A percentile compares a stretch with the other conserved stretches of the same genome.
Conservation (phyloP, 345 rosid species). For the Cochlearia excelsa region DNA sequence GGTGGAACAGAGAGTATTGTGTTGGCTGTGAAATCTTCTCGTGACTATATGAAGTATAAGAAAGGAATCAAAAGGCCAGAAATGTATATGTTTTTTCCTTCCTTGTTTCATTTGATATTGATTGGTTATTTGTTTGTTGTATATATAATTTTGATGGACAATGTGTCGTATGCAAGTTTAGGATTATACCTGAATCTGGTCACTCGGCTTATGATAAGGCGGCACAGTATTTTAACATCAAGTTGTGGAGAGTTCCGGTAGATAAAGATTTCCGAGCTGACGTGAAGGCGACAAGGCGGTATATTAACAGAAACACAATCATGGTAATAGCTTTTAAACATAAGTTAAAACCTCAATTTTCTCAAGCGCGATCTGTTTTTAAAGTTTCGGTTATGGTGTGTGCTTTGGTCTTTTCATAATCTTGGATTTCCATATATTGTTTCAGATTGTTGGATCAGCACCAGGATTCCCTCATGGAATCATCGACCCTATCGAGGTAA, state of each 20-base stretch:
- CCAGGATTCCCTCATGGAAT: slow-evolving; percentile 98
- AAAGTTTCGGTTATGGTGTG: not conserved
- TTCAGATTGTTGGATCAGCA: slow-evolving; percentile 97
- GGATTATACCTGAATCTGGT: slow-evolving; percentile 94
- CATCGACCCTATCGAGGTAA: slow-evolving; percentile 92
- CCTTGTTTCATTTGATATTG: not conserved
- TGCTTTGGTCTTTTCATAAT: slow-evolving; percentile 3
- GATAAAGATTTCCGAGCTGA: slow-evolving; percentile 79
- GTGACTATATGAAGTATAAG: slow-evolving; percentile 85
- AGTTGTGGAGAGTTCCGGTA: slow-evolving; percentile 88
- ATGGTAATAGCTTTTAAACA: slow-evolving; percentile 48
- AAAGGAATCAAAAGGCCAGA: slow-evolving; percentile 87
- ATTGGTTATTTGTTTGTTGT: not conserved
- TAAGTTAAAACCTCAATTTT: too few relatives aligned
- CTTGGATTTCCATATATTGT: slow-evolving; percentile 14
- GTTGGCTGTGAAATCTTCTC: slow-evolving; percentile 87
- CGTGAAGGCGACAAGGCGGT: slow-evolving; percentile 60
- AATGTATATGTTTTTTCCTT: slow-evolving; percentile 47
- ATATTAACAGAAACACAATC: slow-evolving; percentile 76
- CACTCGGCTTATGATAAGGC: slow-evolving; percentile 99
- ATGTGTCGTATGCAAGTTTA: slow-evolving; percentile 28
- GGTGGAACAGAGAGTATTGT: slow-evolving; percentile 98
- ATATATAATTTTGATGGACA: too few relatives aligned
- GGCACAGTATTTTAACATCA: slow-evolving; percentile 90
- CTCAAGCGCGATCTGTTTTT: too few relatives aligned